Base-by-base conservation (phyloP, 2,329 filamentous ascomycete genomes). In the Tolypocladium album region DNA sequence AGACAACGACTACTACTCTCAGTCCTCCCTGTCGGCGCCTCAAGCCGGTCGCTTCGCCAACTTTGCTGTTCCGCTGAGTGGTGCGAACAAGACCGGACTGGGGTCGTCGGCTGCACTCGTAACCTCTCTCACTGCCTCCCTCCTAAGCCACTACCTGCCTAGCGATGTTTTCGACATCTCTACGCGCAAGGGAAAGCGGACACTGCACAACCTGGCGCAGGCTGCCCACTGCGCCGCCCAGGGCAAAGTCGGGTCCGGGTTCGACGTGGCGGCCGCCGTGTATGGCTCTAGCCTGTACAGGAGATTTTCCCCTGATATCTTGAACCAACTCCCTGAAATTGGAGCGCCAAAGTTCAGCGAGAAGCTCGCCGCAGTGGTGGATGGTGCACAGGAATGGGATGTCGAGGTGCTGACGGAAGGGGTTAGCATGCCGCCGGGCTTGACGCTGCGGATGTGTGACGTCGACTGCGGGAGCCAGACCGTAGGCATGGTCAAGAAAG, bases 1-100 rank as follows among this genome's bases (percentile, higher is more conserved):
- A 62, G 92, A 97, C 76, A 92, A 94, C 70, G 90, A 95, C 77
- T 99, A 99, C 82, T 99, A 97, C 79, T 97, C 94, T 5, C 85
- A 73, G 60, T 70, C 78, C 22, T 70, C 72, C 59, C 72, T 68
- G 31, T 69, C 66, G 13, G 60, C 58, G 11, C 58, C 61, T 24
- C 58, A 27, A 70, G 67, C 65, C 61, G 74, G 67, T 20, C 85
- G 85, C 63, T 97, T 97, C 77, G 82, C 85, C 64, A 82, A 87
- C 70, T 96, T 96, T 75, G 82, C 83, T 52, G 87, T 93, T 20
- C 83, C 86, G 7, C 82, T 99, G 42, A 77, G 81, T 61, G 82
- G 87, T 63, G 92, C 93, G 20, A 89, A 97, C 81, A 99, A 99
- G 79, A 99, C 94, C 0, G 94, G 94, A 2, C 84, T 99, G 38